Evolutionary conservation across 768 basidiomycete genomes (phyloP).

Genomic region (Filobasidium floriforme): DNA sequence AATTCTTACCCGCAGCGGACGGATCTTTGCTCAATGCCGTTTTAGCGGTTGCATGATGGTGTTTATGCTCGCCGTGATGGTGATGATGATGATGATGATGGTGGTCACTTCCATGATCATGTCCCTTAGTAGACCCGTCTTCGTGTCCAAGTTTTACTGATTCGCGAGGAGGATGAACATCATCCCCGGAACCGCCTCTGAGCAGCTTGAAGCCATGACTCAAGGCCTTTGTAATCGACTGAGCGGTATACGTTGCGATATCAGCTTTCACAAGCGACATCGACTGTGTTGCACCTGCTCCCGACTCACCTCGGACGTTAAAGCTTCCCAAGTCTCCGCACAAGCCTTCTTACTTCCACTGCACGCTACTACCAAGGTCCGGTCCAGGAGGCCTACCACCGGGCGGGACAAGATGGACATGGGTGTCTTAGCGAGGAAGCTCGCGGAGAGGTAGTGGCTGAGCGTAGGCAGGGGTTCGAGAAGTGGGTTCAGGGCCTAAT

Average conservation of each 20-base stretch:
- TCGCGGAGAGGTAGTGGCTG: slow-evolving; percentile 62
- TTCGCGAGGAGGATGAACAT: slow-evolving; percentile 50
- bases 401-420: slow-evolving; percentile 76
- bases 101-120: slow-evolving; percentile 21
- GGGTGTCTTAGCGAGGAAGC: slow-evolving; percentile 66
- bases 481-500: slow-evolving; percentile 42
- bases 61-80: slow-evolving; percentile 35
- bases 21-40: slow-evolving; percentile 55
- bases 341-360: slow-evolving; percentile 83
- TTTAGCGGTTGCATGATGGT: slow-evolving; percentile 42
- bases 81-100: slow-evolving; percentile 21
- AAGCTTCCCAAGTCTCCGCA: slow-evolving; percentile 51
- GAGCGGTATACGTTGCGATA: neutral
- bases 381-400: slow-evolving; percentile 63
- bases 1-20: neutral
- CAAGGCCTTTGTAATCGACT: slow-evolving; percentile 18
- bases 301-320: slow-evolving; percentile 53
- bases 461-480: slow-evolving; percentile 54
- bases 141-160: slow-evolving; percentile 44
- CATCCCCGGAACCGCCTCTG: slow-evolving; percentile 57
- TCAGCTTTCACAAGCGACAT: neutral
- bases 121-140: neutral
- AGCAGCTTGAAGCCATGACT: slow-evolving; percentile 23
- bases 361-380: slow-evolving; percentile 66
- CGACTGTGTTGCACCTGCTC: neutral